phyloP scores from a whole-genome alignment of 306 rosid genomes.

The Quercus wislizeni region DNA sequence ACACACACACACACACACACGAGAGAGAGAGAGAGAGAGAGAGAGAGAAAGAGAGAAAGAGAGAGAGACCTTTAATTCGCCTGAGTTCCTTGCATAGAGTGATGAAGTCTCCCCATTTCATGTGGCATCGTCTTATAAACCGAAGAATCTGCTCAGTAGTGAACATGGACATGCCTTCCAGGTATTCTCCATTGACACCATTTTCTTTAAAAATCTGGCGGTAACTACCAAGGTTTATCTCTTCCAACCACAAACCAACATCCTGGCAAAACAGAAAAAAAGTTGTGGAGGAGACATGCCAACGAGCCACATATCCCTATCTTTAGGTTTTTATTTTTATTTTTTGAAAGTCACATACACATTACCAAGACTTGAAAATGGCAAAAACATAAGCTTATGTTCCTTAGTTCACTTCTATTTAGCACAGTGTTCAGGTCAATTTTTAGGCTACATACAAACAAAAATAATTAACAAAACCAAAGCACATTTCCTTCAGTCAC shows the following conservation, averaged over 20 bases:
- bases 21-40: background rate
- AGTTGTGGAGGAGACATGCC: background rate
- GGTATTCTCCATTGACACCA: constrained; percentile 96
- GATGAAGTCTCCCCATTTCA: constrained; percentile 99
- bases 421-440: background rate
- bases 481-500: too few species aligned
- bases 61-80: constrained; percentile 81
- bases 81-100: constrained; percentile 96
- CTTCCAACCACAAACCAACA: constrained; percentile 99
- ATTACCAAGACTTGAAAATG: background rate
- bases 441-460: background rate
- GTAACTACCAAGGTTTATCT: constrained; percentile 87
- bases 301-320: constrained; percentile 8
- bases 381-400: background rate
- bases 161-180: constrained; percentile 99
- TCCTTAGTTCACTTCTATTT: background rate
- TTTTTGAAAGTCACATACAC: constrained; percentile 1
- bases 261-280: constrained; percentile 53
- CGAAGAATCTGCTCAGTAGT: constrained; percentile 99
- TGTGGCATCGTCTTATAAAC: constrained; percentile 95
- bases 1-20: background rate
- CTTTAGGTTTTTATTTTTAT: background rate
- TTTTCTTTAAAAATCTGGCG: constrained; percentile 89
- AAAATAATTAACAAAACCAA: too few species aligned
- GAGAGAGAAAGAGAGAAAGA: background rate